Evolutionary conservation across 106 monocot species (phyloP), one percentile per base, ranked within the genome.

Genomic region (Narthecium ossifragum): DNA sequence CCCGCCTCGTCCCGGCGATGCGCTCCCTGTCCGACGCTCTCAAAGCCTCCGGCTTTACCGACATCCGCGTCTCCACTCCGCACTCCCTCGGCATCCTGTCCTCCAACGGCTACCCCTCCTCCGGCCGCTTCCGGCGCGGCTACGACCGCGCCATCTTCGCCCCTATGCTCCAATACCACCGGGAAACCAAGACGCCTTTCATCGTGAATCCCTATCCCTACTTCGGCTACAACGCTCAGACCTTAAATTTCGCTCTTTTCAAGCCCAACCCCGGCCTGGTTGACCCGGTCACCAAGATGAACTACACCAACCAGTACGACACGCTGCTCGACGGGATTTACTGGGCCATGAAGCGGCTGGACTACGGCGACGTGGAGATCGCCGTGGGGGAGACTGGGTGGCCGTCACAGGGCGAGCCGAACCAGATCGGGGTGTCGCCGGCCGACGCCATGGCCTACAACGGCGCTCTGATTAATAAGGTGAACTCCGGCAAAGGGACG

Each of bases 201-300:
- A 37, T 85, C 26, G 85, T 93, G 29, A 94, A 94, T 67, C 80
- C 90, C 17, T 94, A 94, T 59, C 94, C 94, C 4, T 94, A 90
- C 85, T 94, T 86, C 80, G 78, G 85, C 21, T 94, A 90, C 83
- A 61, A 14, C 49, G 47, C 53, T 13, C 4, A 25, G 5, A 78
- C 78, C 34, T 65, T 86, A 1, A 57, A 80, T 71, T 94, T 83
- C 75, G 83, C 94, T 2, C 53, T 86, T 1, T 94, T 94, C 83
- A 53, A 30, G 52, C 85, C 83, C 29, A 94, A 90, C 68, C 1
- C 22, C 6, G 94, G 94, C 3, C n/a, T 75, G 11, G 61, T 34
- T 60, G 83, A 94, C 54, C 34, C 59, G 10, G 67, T 34, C 4
- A 94, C 89, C n/a, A 55, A 59, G 29, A 60, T 85, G 14, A 81